A percentile compares a stretch with the other conserved stretches of the same genome.
Evolutionary conservation across 805 yeast genomes (phyloP).

Genomic region (Candida orba): DNA sequence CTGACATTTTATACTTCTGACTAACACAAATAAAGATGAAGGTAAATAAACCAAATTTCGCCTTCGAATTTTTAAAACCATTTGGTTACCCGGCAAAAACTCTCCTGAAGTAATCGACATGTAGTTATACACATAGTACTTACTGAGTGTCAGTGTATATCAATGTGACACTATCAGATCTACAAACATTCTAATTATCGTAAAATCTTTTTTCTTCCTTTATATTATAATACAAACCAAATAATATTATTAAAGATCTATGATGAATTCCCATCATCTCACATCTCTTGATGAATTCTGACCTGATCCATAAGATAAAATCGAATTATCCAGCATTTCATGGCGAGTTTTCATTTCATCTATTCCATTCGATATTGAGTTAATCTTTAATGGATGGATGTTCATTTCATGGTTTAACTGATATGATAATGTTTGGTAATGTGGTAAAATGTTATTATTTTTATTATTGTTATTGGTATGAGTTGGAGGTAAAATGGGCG

Average conservation of each 20-base stretch:
- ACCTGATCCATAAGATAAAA: background rate
- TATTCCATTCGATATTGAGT: background rate
- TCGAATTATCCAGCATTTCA: background rate
- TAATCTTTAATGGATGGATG: background rate
- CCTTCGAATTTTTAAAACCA: background rate
- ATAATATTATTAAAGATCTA: too few species aligned
- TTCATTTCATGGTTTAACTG: background rate
- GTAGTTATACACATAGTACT: too few species aligned
- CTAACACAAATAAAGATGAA: too few species aligned
- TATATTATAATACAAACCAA: background rate
- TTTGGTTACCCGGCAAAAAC: background rate
- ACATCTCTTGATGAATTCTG: background rate
- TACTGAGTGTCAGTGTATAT: too few species aligned
- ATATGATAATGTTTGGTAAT: background rate
- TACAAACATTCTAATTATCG: too few species aligned
- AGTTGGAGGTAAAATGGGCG: background rate
- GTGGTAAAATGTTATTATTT: background rate
- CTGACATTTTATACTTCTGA: background rate
- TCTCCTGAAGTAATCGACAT: too few species aligned
- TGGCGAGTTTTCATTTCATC: background rate
- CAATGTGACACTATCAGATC: too few species aligned
- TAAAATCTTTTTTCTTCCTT: too few species aligned
- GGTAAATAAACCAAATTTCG: background rate
- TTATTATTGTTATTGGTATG: background rate
- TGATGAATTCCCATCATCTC: too few species aligned